phyloP scores from a whole-genome alignment of 768 basidiomycete genomes.

The Pulveroboletus sp. region DNA sequence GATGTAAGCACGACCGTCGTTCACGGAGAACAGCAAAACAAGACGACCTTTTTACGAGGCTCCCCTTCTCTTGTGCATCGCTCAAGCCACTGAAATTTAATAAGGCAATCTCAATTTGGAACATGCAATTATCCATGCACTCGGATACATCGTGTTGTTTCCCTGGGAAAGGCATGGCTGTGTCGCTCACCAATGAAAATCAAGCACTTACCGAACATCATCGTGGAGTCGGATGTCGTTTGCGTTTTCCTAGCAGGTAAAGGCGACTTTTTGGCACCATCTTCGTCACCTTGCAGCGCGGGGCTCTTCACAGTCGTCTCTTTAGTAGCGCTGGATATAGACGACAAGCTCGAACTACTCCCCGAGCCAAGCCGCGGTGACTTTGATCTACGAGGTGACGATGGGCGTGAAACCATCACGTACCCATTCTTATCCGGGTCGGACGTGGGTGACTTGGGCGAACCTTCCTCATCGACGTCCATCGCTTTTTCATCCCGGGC shows the following conservation, averaged over 20 bases:
- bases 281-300: conserved; percentile 18
- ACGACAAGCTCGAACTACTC: conserved; percentile 30
- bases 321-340: conserved; percentile 19
- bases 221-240: conserved; percentile 64
- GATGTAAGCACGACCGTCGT: conserved; percentile 3
- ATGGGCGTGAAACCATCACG: conserved; percentile 38
- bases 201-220: conserved; percentile 79
- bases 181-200: not conserved
- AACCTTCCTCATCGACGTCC: conserved; percentile 51
- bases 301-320: conserved; percentile 33
- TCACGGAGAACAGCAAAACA: not conserved
- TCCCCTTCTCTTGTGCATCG: conserved; percentile 56
- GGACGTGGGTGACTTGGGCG: conserved; percentile 28
- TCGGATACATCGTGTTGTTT: conserved; percentile 98
- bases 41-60: conserved; percentile 77
- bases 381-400: conserved; percentile 36
- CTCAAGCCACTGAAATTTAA: conserved; percentile 59
- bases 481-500: conserved; percentile 46
- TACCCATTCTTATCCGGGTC: conserved; percentile 43
- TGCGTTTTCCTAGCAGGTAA: conserved; percentile 54
- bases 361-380: conserved; percentile 31
- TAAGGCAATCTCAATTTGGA: conserved; percentile 93
- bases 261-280: conserved; percentile 46
- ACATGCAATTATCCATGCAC: conserved; percentile 99
- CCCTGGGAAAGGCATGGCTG: conserved; percentile 43